Evolutionary conservation across 495 filamentous ascomycete species (phyloP), one percentile per base, ranked within the genome.

Genomic region (Penicillium bovifimosum): DNA sequence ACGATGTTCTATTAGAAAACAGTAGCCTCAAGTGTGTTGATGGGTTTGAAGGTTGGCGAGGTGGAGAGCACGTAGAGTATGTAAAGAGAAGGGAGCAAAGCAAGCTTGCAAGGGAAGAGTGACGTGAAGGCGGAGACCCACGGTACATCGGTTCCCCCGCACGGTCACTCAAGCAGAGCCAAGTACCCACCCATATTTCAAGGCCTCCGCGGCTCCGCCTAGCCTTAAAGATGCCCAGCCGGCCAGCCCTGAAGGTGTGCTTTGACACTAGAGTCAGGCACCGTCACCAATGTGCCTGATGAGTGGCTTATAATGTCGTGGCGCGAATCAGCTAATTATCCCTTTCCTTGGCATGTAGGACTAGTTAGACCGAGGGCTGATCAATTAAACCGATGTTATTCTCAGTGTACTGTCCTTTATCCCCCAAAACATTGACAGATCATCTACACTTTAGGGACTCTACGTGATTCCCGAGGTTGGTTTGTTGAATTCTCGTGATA

Each of bases 81-180:
- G 17, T 29, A 33, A 44, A 40, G 47, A 27, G 14, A 32, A 14
- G 29, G 29, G 29, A 33, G 29, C 6, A 24, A 47, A 47, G 45
- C 45, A 50, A 34, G 48, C 39, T 41, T 50, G 26, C 17, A 16
- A 47, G 16, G 28, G 9, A 38, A 14, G 51, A 43, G 45, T 61
- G 61, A 64, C 57, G 61, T 59, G 52, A 51, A 56, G 54, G 54
- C 47, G 24, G 50, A 60, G 48, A 52, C 49, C 50, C 38, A 29
- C 52, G 50, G 47, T 61, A 61, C 63, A 51, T 47, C 32, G 38
- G 48, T 51, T 6, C 38, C 56, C 46, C 56, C 55, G 58, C 58
- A 60, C 44, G 41, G 41, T 18, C 31, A 35, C 48, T 29, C 38
- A 42, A 42, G 35, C 29, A 3, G 28, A 33, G 9, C n/a, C 16